Evolutionary conservation across 2,329 filamentous ascomycete genomes (phyloP).

Genomic region (Rhytidhysteron rufulum): DNA sequence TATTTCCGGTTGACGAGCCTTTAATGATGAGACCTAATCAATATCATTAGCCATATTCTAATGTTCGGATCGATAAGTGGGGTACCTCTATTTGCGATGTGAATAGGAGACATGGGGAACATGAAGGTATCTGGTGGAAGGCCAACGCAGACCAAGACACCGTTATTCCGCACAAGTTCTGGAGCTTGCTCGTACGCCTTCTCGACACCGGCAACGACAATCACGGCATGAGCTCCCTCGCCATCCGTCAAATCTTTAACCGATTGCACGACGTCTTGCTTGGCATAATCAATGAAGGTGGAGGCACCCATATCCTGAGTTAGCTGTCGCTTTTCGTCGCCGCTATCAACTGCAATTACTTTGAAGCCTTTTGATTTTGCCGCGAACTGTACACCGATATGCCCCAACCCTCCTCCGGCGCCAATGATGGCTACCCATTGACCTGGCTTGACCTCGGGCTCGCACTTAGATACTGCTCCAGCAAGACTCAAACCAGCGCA

Average conservation of each 20-base stretch:
- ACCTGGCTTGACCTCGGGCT: constrained; percentile 67
- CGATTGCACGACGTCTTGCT: constrained; percentile 38
- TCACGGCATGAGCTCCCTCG: constrained; percentile 44
- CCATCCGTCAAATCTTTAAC: constrained; percentile 40
- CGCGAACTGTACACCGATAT: constrained; percentile 72
- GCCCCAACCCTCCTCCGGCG: constrained; percentile 77
- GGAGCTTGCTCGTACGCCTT: constrained; percentile 43
- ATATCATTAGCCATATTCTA: no score
- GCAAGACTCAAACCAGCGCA: constrained; percentile 57
- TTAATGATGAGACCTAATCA: constrained; percentile 42
- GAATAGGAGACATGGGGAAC: constrained; percentile 45
- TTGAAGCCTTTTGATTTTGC: constrained; percentile 83
- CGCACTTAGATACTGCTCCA: constrained; percentile 78
- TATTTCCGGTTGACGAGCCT: constrained; percentile 45
- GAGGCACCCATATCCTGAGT: constrained; percentile 66
- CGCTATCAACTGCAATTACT: constrained; percentile 78
- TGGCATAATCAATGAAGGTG: constrained; percentile 75
- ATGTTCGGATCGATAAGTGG: neutral
- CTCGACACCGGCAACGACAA: constrained; percentile 46
- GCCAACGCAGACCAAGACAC: constrained; percentile 47
- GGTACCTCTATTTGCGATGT: constrained; percentile 44
- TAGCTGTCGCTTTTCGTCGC: constrained; percentile 72
- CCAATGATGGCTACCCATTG: constrained; percentile 79
- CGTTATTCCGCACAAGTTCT: constrained; percentile 41
- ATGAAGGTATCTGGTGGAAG: constrained; percentile 42